phyloP scores from a whole-genome alignment of 331 rosid species.

The Malus hybrid region DNA sequence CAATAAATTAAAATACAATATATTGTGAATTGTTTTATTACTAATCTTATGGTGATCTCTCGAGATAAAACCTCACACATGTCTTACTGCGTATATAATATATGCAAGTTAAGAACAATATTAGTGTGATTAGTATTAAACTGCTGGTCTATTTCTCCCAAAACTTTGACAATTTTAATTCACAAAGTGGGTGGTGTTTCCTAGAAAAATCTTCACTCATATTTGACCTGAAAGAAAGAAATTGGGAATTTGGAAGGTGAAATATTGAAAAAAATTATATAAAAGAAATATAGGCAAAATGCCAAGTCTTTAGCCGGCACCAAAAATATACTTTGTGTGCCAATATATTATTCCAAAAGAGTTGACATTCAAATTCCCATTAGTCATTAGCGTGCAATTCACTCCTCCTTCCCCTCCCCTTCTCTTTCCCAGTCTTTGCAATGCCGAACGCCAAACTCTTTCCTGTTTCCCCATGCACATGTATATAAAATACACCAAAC shows the following conservation, averaged over 20 bases:
- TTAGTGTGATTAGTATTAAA: too few relatives aligned
- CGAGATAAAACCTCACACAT: too few relatives aligned
- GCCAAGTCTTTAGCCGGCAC: conserved; percentile 40
- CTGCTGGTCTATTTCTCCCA: too few relatives aligned
- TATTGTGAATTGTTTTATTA: too few relatives aligned
- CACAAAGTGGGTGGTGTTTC: background rate
- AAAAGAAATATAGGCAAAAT: background rate
- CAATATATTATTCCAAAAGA: conserved; percentile 9
- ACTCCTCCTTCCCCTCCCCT: conserved; percentile 16
- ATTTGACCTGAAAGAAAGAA: too few relatives aligned
- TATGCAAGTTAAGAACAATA: too few relatives aligned
- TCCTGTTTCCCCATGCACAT: conserved; percentile 40
- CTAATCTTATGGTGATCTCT: background rate
- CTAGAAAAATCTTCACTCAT: too few relatives aligned
- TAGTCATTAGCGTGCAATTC: conserved; percentile 32
- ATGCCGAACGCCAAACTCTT: conserved; percentile 30
- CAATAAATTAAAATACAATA: background rate
- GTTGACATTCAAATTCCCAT: conserved; percentile 38
- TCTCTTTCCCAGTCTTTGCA: conserved; percentile 26
- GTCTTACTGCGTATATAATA: too few relatives aligned
- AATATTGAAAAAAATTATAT: too few relatives aligned
- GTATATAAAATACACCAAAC: conserved; percentile 10
- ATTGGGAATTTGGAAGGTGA: too few relatives aligned
- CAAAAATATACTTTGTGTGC: conserved; percentile 21
- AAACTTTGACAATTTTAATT: background rate